Percentiles rank a stretch among this genome's conserved stretches.
Evolutionary conservation across 371 early-diverging fungal genomes (phyloP).

Genomic region (Circinella minor): DNA sequence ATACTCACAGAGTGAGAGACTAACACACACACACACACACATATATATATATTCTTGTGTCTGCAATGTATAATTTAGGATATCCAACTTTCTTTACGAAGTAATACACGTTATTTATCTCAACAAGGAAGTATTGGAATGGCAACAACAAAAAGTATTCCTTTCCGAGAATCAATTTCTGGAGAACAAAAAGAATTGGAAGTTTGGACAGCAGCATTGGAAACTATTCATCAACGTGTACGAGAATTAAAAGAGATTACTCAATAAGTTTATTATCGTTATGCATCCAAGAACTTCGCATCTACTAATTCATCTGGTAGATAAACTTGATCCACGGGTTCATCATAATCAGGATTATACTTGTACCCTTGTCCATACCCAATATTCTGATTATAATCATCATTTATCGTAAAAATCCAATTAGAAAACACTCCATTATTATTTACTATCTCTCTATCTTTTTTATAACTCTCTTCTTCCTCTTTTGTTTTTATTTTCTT

Average conservation of each 20-base stretch:
- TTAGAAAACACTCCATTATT: not conserved
- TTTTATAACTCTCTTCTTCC: not conserved
- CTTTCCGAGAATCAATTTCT: conserved; percentile 44
- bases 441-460: not conserved
- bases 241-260: conserved; percentile 37
- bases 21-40: too few relatives aligned
- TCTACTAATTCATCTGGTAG: conserved; percentile 68
- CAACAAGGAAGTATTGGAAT: conserved; percentile 42
- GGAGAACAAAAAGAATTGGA: conserved; percentile 48
- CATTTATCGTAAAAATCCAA: too few relatives aligned
- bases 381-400: conserved; percentile 45
- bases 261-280: conserved; percentile 16
- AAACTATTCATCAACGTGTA: conserved; percentile 39
- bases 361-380: conserved; percentile 82
- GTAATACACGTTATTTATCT: conserved; percentile 40
- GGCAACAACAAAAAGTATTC: conserved; percentile 43
- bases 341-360: conserved; percentile 81
- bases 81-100: conserved; percentile 44
- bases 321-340: conserved; percentile 79
- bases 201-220: conserved; percentile 45
- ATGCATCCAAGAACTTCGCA: conserved; percentile 56
- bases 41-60: not conserved
- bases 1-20: too few relatives aligned
- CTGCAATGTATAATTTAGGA: conserved; percentile 27
- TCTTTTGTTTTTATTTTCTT: conserved; percentile 1